Evolutionary conservation across 2,329 filamentous ascomycete genomes (phyloP), one percentile per base, ranked within the genome.

Genomic region (Fusarium sp.): DNA sequence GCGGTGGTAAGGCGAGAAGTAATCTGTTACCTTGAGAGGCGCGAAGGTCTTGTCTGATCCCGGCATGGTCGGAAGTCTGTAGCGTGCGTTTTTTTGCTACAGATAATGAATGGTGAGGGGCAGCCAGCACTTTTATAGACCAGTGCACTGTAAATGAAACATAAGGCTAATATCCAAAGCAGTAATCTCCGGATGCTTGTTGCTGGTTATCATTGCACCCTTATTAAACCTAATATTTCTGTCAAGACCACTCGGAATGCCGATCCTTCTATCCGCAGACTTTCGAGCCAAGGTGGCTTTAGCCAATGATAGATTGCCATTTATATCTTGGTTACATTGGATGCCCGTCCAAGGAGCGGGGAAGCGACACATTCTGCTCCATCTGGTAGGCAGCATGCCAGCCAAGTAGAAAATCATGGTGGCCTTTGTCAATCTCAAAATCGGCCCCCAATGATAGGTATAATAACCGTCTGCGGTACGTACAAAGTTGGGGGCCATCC

Each of bases 151-250:
- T 49, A 18, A 9, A 16, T 31, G 27, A 49, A 49, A 49, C 11
- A n/a, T 49, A 31, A n/a, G 27, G 21, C 27, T 49, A 49, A 18
- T 46, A 1, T 31, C 21, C 4, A 7, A 49, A 49, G 21, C 29
- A n/a, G 45, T 49, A 49, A 49, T 49, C 45, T 49, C 45, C 45
- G 21, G 15, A 2, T 1, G 6, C 7, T 12, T 18, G 4, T 31
- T 31, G 14, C 25, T 29, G n/a, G 8, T 19, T n/a, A n/a, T n/a
- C 25, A 16, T 46, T 21, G 19, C 19, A 6, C 1, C 0, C 1
- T 8, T 21, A 21, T 44, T 21, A 1, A 31, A 48, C 45, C 21
- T 16, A 31, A 31, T 48, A 31, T 31, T 48, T 8, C 45, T 14
- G 27, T 31, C 21, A 48, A 31, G 15, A 14, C 45, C 45, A 23